These are phyloP conservation scores for Cryptosporidium viatorum DNA, from an alignment of 169 alveolate species.

Conservation along the genomic window DNA sequence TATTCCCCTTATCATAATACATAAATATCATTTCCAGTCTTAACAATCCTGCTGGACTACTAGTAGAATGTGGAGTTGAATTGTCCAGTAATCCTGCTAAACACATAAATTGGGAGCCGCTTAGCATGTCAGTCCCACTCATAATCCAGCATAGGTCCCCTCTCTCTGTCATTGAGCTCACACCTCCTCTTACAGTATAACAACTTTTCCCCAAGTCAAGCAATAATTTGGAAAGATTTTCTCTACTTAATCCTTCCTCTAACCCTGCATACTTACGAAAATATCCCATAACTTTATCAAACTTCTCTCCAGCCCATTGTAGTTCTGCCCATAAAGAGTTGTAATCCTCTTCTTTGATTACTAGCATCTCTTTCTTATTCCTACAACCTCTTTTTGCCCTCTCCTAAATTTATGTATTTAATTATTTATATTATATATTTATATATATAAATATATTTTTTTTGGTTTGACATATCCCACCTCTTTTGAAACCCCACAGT, in stretches of 20 bases:
- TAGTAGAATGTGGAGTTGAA: constrained; percentile 74
- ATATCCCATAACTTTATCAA: constrained; percentile 57
- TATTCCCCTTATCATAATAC: constrained; percentile 60
- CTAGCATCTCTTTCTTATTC: constrained; percentile 22
- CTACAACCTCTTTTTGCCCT: not conserved
- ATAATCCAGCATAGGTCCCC: constrained; percentile 70
- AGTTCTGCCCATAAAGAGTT: constrained; percentile 73
- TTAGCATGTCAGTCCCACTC: constrained; percentile 52
- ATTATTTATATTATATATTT: not conserved
- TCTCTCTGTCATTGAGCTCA: constrained; percentile 47
- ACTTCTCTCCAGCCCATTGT: constrained; percentile 72
- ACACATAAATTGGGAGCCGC: constrained; percentile 74
- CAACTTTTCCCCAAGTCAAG: constrained; percentile 68
- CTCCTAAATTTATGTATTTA: not conserved
- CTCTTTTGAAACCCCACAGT: constrained; percentile 68
- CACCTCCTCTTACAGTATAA: constrained; percentile 69
- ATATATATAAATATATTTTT: not conserved
- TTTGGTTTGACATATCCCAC: constrained; percentile 15
- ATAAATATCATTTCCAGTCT: constrained; percentile 57
- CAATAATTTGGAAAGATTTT: constrained; percentile 23
- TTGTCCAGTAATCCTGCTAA: constrained; percentile 72
- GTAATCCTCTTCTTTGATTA: constrained; percentile 57
- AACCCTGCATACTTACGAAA: constrained; percentile 69
- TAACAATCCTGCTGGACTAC: constrained; percentile 62
- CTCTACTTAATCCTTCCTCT: constrained; percentile 56